Base-by-base conservation (phyloP, 768 basidiomycete genomes). In the Naganishia kalamii region DNA sequence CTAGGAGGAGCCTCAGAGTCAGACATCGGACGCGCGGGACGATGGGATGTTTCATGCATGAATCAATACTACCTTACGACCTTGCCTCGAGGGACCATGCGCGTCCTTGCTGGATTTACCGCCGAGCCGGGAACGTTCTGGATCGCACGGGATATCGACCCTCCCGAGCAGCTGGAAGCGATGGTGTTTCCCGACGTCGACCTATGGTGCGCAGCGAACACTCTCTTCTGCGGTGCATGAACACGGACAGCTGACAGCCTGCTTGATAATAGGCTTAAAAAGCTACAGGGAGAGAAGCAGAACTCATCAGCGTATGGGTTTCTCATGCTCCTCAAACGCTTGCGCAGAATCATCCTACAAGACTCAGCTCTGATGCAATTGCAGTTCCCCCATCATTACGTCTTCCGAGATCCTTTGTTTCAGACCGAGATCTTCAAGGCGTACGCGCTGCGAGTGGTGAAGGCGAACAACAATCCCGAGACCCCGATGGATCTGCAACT, bases 351-450 rank as follows among this genome's bases (percentile, higher is more conserved):
- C 11, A 19, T 51, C 15, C 50, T 51, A 30, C 50, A 51, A 8
- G 50, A 51, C 50, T 51, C 50, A 29, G 50, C 50, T 51, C 29
- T 51, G 17, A 19, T 51, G 50, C 50, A 51, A 30, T 30, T 51
- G 10, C 17, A 51, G 15, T 33, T 12, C 5, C 50, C 50, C 13
- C 11, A 51, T 17, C 50, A 51, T 32, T 51, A 30, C 15, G 11
- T 51, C 15, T 51, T 51, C 50, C 30, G 33, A 25, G 11, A 51
- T 32, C 10, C 17, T 7, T 12, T 51, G 29, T 51, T 51, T 30
- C 29, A 51, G 7, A 51, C 27, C 29, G 50, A 51, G 17, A 17
- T 51, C 4, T 32, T 30, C 50, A 51, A 51, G 21, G 50, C 50
- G 13, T 51, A 30, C 8, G 30, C 50, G 2, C 29, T 13, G 13